Percentiles rank a stretch among this genome's conserved stretches.
Conservation (phyloP, 441 rosid genomes). For the Cnidoscolus chayamansa region DNA sequence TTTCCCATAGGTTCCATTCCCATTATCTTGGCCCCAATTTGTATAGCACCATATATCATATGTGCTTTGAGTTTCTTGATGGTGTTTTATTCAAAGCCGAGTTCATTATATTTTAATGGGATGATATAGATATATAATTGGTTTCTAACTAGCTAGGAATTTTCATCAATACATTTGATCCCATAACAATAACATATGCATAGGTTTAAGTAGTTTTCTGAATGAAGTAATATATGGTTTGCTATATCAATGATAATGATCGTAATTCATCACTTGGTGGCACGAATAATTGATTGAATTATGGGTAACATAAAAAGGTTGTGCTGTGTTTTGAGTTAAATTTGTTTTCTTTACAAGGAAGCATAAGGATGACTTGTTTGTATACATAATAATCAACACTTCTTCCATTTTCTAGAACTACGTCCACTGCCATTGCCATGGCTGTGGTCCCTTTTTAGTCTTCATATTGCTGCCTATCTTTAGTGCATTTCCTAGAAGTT, state of each 20-base stretch:
- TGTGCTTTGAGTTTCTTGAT: neutral
- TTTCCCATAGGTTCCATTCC: neutral
- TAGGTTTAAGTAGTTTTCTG: no score
- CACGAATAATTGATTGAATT: conserved; percentile 17
- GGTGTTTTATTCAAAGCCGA: neutral
- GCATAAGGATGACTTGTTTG: neutral
- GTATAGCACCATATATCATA: neutral
- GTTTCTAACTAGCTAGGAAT: no score
- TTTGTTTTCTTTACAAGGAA: conserved; percentile 20
- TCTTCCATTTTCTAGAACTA: conserved; percentile 25
- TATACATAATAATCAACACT: conserved; percentile 12
- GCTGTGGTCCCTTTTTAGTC: conserved; percentile 16
- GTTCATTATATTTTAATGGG: neutral
- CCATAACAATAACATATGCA: no score
- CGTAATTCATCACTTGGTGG: neutral
- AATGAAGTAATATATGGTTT: no score
- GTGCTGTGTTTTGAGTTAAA: neutral
- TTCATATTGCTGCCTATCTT: no score
- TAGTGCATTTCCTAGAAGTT: no score
- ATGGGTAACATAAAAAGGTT: neutral
- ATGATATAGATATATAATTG: no score
- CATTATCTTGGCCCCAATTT: neutral
- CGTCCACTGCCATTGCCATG: conserved; percentile 4
- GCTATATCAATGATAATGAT: no score
- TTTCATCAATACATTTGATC: no score